Conservation (phyloP, 129 eudicot species). For the Lactuca saligna region DNA sequence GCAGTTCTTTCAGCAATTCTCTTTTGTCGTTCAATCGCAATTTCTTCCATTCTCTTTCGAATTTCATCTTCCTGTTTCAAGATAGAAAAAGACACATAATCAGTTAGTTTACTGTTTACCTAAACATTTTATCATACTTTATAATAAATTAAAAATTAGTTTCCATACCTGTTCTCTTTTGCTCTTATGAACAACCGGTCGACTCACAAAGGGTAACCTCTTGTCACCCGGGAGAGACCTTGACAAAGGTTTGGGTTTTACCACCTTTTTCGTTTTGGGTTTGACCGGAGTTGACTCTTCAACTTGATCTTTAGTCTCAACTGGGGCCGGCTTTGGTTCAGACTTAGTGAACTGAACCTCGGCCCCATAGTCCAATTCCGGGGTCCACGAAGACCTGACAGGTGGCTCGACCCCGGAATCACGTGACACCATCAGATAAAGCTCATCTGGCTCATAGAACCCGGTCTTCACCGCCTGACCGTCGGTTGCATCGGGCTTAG, state of each 20-base stretch:
- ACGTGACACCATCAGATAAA: constrained; percentile 66
- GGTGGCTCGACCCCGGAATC: constrained; percentile 66
- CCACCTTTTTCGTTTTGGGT: constrained; percentile 50
- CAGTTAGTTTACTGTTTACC: background rate
- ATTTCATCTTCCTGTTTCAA: constrained; percentile 79
- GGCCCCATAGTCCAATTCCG: constrained; percentile 73
- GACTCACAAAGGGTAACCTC: constrained; percentile 50
- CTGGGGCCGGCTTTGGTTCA: constrained; percentile 52
- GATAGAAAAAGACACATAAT: background rate
- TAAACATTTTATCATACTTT: background rate
- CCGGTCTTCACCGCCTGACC: constrained; percentile 31
- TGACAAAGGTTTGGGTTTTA: constrained; percentile 47
- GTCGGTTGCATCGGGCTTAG: constrained; percentile 34
- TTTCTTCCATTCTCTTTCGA: constrained; percentile 76
- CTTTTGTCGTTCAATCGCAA: constrained; percentile 61
- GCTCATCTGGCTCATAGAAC: constrained; percentile 66
- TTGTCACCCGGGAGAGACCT: constrained; percentile 45
- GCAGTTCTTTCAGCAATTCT: constrained; percentile 92
- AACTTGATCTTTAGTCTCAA: constrained; percentile 44
- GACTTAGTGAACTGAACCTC: constrained; percentile 51
- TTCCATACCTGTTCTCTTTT: constrained; percentile 67
- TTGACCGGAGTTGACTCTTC: constrained; percentile 31
- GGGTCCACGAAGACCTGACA: constrained; percentile 68
- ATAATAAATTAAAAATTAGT: background rate
- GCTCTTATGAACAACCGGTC: constrained; percentile 54